Conservation (phyloP, 2,329 filamentous ascomycete genomes). For the Cladophialophora chaetospira region DNA sequence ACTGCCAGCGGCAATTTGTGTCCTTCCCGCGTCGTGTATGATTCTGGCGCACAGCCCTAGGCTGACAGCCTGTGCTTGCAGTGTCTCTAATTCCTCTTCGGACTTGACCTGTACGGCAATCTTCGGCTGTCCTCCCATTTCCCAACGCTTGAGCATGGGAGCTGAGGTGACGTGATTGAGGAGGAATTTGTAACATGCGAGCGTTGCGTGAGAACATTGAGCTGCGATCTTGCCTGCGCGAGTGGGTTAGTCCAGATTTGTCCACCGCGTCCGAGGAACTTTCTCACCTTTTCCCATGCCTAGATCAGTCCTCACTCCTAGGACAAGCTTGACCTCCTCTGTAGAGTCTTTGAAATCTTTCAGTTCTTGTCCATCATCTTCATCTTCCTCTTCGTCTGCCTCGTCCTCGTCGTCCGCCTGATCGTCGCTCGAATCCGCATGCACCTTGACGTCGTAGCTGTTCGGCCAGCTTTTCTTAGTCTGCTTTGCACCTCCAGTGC, state of each 20-base stretch:
- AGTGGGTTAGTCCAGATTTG: not conserved
- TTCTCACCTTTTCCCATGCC: conserved; percentile 92
- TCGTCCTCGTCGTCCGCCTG: conserved; percentile 37
- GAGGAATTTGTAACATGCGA: conserved; percentile 93
- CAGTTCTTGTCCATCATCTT: conserved; percentile 57
- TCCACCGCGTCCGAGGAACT: not conserved
- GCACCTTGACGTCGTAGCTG: conserved; percentile 57
- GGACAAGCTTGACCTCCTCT: conserved; percentile 91
- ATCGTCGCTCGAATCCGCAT: conserved; percentile 46
- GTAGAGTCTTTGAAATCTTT: conserved; percentile 53
- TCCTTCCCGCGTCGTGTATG: conserved; percentile 92
- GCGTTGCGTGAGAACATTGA: conserved; percentile 91
- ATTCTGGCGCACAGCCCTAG: conserved; percentile 85
- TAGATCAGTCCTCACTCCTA: conserved; percentile 89
- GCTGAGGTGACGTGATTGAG: conserved; percentile 56
- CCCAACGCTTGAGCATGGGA: conserved; percentile 78
- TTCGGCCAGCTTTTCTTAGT: conserved; percentile 51
- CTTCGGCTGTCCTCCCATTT: conserved; percentile 83
- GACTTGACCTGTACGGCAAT: conserved; percentile 87
- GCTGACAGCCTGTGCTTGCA: conserved; percentile 78
- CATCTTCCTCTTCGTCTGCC: conserved; percentile 61
- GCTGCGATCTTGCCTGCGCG: conserved; percentile 88
- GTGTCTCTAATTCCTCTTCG: conserved; percentile 74
- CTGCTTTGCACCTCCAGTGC: conserved; percentile 30
- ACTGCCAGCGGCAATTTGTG: conserved; percentile 92